phyloP scores from a whole-genome alignment of 176 grass and related monocot species.

The Lolium rigidum region DNA sequence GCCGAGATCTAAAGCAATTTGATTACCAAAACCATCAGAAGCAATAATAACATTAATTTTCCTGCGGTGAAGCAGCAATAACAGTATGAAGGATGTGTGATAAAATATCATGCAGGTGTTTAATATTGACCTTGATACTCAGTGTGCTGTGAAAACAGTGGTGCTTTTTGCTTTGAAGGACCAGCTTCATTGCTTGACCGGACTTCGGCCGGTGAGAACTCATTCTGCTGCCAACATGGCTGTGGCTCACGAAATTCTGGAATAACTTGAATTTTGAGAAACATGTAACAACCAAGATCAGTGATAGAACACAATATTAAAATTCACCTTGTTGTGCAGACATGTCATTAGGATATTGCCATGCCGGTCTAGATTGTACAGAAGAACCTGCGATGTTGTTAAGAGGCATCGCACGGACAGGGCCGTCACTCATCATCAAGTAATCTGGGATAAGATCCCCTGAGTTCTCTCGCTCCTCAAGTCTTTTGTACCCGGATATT shows the following conservation, averaged over 20 bases:
- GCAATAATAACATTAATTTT: background rate
- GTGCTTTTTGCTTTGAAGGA: background rate
- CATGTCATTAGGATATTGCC: background rate
- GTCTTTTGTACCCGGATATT: background rate
- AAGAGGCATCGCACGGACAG: background rate
- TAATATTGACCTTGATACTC: background rate
- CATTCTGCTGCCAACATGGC: background rate
- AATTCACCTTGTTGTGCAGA: background rate
- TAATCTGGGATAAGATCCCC: background rate
- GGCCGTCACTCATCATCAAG: background rate
- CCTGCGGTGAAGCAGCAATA: background rate
- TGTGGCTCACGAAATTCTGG: background rate
- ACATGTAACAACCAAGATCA: background rate
- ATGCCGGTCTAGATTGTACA: background rate
- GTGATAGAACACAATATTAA: background rate
- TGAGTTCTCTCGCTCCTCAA: background rate
- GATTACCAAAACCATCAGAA: background rate
- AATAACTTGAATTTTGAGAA: background rate
- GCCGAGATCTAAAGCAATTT: slow-evolving; percentile 2
- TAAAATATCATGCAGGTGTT: background rate
- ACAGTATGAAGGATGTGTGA: no score
- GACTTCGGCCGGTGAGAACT: background rate
- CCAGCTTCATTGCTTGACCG: background rate
- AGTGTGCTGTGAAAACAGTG: background rate
- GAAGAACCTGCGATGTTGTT: slow-evolving; percentile 8